Evolutionary conservation across 805 yeast genomes (phyloP).

Genomic region (Saturnispora halmiae): DNA sequence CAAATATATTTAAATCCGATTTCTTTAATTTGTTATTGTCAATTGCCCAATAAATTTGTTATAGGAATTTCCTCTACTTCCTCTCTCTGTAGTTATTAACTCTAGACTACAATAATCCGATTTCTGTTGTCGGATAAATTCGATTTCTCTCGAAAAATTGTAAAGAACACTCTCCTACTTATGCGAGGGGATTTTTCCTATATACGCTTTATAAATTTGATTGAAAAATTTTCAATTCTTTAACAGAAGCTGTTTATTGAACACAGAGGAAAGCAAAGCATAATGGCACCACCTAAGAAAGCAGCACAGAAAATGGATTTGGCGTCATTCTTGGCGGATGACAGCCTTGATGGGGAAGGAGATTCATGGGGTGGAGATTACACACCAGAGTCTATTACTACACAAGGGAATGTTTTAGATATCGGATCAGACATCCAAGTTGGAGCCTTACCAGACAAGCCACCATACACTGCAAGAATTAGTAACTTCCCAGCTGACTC

Average conservation of each 20-base stretch:
- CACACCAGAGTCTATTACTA: constrained; percentile 36
- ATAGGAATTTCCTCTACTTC: no score
- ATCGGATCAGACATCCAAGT: constrained; percentile 7
- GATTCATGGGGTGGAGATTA: constrained; percentile 82
- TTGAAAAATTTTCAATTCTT: background rate
- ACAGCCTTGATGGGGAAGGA: constrained; percentile 45
- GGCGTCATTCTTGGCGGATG: constrained; percentile 75
- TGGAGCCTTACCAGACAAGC: constrained; percentile 58
- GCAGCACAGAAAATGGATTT: constrained; percentile 64
- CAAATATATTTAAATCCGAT: no score
- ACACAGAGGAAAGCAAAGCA: constrained; percentile 8
- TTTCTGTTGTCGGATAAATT: no score
- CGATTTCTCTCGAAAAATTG: no score
- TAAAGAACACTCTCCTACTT: no score
- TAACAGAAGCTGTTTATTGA: no score
- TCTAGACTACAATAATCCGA: no score
- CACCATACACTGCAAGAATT: constrained; percentile 89
- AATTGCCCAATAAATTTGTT: no score
- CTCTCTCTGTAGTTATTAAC: no score
- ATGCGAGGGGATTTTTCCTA: no score
- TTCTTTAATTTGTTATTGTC: no score
- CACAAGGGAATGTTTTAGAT: constrained; percentile 10
- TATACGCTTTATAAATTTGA: no score
- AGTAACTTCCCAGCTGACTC: constrained; percentile 79
- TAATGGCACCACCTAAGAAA: constrained; percentile 52